These are phyloP conservation scores for Paecilomyces fulvus DNA, from an alignment of 2,329 filamentous ascomycete genomes.

Conservation along the genomic window DNA sequence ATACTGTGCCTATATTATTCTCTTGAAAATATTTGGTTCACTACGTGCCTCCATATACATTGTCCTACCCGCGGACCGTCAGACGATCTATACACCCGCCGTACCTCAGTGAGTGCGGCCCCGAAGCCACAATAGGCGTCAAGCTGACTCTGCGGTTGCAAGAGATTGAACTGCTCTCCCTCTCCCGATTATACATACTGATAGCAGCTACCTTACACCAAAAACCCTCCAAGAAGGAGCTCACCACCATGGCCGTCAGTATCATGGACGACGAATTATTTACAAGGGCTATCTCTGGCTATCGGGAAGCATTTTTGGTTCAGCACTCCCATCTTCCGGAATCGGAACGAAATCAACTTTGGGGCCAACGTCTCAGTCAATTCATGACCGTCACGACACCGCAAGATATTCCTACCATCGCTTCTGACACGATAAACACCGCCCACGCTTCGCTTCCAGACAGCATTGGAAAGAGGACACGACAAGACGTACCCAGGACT, in stretches of 20 bases:
- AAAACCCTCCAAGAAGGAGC: conserved; percentile 5
- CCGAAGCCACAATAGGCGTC: neutral
- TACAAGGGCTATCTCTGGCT: conserved; percentile 32
- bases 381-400: conserved; percentile 22
- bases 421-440: conserved; percentile 8
- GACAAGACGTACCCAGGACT: conserved; percentile 34
- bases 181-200: conserved; percentile 15
- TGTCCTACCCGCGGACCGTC: neutral
- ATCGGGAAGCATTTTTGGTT: conserved; percentile 34
- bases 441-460: conserved; percentile 14
- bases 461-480: conserved; percentile 33
- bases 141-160: neutral
- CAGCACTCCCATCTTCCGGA: conserved; percentile 33
- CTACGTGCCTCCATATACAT: neutral
- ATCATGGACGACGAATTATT: conserved; percentile 33
- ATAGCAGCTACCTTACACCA: conserved; percentile 18
- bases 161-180: neutral
- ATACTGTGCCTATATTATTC: neutral
- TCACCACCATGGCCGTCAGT: conserved; percentile 24
- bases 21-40: neutral
- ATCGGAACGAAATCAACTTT: conserved; percentile 32
- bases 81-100: neutral
- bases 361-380: conserved; percentile 30
- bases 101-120: neutral
- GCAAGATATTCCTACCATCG: neutral